Evolutionary conservation across 139 green algal genomes (phyloP), one percentile per base, ranked within the genome.

Genomic region (Haematococcus sp.): DNA sequence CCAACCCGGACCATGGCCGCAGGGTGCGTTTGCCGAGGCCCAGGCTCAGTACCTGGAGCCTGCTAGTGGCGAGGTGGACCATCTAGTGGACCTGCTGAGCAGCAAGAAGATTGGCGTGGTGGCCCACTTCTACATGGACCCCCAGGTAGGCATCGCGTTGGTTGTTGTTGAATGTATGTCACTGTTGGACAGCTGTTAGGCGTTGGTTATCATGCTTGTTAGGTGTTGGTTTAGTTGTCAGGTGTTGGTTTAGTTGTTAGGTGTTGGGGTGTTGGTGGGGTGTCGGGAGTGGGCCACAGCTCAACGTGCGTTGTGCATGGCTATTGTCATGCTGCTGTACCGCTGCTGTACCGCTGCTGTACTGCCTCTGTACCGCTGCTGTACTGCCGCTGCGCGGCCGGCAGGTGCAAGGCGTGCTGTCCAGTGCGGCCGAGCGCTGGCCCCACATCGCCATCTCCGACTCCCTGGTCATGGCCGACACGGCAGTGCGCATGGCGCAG

Each of bases 51-150:
- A 90, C 84, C 81, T 97, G 23, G 43, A 84, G 60, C 88, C 88
- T 19, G 54, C 63, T 40, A 23, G 25, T 22, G 32, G 30, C 7
- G 11, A 76, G 75, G 87, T 90, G 58, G 51, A 77, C 11, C n/a
- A 33, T 15, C 73, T 97, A 58, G 90, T 80, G 27, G n/a, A 70
- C 2, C 31, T 92, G 71, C 84, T 98, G 67, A 22, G 68, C 1
- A 59, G 58, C n/a, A 98, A 97, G 83, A 84, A 86, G 49, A 89
- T 98, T n/a, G 96, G 96, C n/a, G 87, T 99, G 23, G 96, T 99
- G 69, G 96, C 96, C 27, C 96, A 99, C 80, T 99, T 98, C 67
- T 99, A 99, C 88, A 99, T 99, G 96, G 96, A 99, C 81, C 96
- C 96, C 0, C 70, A 99, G 86, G 91, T 86, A n/a, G 23, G 79